Evolutionary conservation across 2,329 filamentous ascomycete genomes (phyloP).

Genomic region (Sporothrix mexicana): DNA sequence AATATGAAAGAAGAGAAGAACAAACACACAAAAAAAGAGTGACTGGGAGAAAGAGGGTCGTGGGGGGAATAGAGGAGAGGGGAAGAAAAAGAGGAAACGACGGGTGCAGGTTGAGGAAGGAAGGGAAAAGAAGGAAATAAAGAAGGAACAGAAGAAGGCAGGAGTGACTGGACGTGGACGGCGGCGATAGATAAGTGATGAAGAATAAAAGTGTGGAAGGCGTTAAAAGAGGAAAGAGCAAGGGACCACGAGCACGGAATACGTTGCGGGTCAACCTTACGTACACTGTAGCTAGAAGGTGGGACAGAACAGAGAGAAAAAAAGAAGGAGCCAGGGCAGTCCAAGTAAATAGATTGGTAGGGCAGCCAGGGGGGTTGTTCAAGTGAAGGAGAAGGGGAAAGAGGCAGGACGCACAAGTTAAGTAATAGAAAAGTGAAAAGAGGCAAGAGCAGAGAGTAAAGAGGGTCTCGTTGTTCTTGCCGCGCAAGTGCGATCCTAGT

Average conservation of each 20-base stretch:
- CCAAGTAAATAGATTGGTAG: constrained; percentile 4
- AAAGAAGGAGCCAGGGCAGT: not conserved
- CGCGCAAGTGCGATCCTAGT: not conserved
- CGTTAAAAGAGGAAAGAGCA: constrained; percentile 4
- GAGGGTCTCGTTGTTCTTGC: constrained; percentile 19
- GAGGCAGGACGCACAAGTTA: not conserved
- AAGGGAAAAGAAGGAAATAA: not conserved
- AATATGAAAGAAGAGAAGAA: not conserved
- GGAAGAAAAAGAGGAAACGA: not conserved
- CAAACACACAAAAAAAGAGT: constrained; percentile 1
- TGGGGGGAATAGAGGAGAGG: not conserved
- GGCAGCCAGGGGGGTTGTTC: not conserved
- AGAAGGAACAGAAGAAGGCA: not conserved
- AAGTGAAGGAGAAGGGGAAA: not conserved
- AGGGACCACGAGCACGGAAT: constrained; percentile 13
- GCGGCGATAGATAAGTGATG: constrained; percentile 27
- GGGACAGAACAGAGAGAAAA: constrained; percentile 4
- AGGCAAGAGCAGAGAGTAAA: constrained; percentile 11
- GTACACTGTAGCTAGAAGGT: constrained; percentile 14
- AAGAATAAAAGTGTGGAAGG: constrained; percentile 2
- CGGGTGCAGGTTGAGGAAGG: not conserved
- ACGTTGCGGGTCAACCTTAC: constrained; percentile 22
- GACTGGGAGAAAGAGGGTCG: constrained; percentile 4
- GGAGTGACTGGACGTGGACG: constrained; percentile 10
- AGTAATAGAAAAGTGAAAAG: not conserved